Conservation (phyloP, 345 rosid genomes). For the sweet orange (Citrus sinensis) region DVS_A1.0 CM039162.1:10175501-10176000, state of each 20-base stretch:
- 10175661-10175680: slow-evolving; percentile 21
- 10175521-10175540: slow-evolving; percentile 74
- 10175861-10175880: neutral
- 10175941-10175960: neutral
- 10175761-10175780: slow-evolving; percentile 77
- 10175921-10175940: neutral
- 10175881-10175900: neutral
- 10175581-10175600: slow-evolving; percentile 25
- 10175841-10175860: neutral
- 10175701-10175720: slow-evolving; percentile 71
- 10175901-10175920: neutral
- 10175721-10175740: slow-evolving; percentile 85
- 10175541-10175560: slow-evolving; percentile 77
- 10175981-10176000: neutral
- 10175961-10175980: neutral
- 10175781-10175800: slow-evolving; percentile 73
- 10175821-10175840: slow-evolving; percentile 9
- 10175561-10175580: slow-evolving; percentile 91
- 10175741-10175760: slow-evolving; percentile 95
- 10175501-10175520: slow-evolving; percentile 50
- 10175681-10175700: slow-evolving; percentile 42
- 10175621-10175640: neutral
- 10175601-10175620: neutral
- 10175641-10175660: neutral
- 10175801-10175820: slow-evolving; percentile 97